Evolutionary conservation across 2,329 filamentous ascomycete species (phyloP).

Genomic region (Penicillium sumatraense): DNA sequence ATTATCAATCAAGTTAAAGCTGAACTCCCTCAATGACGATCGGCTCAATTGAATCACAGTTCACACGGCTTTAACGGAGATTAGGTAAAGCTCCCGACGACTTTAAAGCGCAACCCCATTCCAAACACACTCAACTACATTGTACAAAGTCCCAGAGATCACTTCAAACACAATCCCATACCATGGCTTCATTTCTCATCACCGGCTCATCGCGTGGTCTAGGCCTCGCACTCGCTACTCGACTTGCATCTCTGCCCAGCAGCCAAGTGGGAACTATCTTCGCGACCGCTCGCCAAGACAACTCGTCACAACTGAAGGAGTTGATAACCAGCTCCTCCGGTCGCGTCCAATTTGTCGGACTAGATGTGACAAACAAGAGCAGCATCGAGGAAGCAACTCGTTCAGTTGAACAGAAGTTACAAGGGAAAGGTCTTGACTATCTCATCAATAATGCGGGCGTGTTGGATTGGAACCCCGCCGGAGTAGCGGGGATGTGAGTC

Average conservation of each 20-base stretch:
- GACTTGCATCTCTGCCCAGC: constrained; percentile 35
- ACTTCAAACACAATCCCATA: not conserved
- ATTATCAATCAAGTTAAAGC: not conserved
- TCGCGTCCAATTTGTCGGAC: constrained; percentile 40
- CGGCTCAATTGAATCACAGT: too few species aligned
- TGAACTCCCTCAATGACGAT: too few species aligned
- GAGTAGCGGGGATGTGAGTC: constrained; percentile 32
- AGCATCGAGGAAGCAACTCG: constrained; percentile 42
- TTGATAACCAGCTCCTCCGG: constrained; percentile 39
- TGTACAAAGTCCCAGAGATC: not conserved
- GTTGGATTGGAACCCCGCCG: constrained; percentile 18
- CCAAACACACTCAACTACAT: not conserved
- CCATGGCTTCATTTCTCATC: constrained; percentile 45
- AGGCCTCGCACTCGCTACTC: constrained; percentile 38
- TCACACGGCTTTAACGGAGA: not conserved
- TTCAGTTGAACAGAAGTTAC: constrained; percentile 37
- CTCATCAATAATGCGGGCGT: constrained; percentile 53
- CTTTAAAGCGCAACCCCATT: not conserved
- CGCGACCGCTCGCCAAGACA: constrained; percentile 45
- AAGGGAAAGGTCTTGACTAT: constrained; percentile 50
- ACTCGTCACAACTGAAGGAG: constrained; percentile 37
- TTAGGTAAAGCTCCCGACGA: not conserved
- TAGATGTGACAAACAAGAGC: constrained; percentile 43
- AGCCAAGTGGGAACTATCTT: constrained; percentile 46
- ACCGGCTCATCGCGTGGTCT: constrained; percentile 44